Conservation (phyloP, 1,284 basidiomycete species). For the Ustilago nuda region DNA sequence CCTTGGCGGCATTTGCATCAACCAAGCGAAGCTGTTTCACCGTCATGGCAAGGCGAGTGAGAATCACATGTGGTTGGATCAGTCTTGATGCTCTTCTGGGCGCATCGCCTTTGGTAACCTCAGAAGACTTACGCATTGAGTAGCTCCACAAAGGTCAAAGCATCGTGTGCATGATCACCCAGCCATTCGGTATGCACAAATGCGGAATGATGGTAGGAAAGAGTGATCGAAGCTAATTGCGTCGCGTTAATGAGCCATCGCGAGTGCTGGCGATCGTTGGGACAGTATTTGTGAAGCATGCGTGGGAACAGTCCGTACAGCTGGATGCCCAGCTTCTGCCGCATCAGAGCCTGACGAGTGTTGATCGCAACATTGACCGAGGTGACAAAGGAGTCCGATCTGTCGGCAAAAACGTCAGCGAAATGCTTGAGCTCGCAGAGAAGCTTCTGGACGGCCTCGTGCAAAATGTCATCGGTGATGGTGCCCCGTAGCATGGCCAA, state of each 20-base stretch:
- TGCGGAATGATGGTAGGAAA: slow-evolving; percentile 20
- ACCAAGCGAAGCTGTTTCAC: slow-evolving; percentile 27
- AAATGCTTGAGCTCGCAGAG: slow-evolving; percentile 25
- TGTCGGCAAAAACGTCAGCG: slow-evolving; percentile 15
- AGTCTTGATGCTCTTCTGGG: background rate
- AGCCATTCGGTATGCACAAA: slow-evolving; percentile 29
- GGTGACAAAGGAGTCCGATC: slow-evolving; percentile 2
- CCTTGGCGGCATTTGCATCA: slow-evolving; percentile 6
- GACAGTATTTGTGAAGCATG: slow-evolving; percentile 22
- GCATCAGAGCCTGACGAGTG: slow-evolving; percentile 19
- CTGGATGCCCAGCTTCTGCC: slow-evolving; percentile 30
- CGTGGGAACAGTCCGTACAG: slow-evolving; percentile 40
- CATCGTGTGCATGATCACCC: slow-evolving; percentile 34
- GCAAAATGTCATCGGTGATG: slow-evolving; percentile 16
- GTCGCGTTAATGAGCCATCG: slow-evolving; percentile 28
- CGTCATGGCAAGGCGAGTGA: too few species aligned
- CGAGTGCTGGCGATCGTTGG: slow-evolving; percentile 14
- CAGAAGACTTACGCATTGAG: slow-evolving; percentile 27
- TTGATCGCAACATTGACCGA: background rate
- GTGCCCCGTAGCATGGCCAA: slow-evolving; percentile 17
- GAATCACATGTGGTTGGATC: background rate
- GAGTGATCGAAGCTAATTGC: slow-evolving; percentile 18
- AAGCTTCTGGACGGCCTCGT: slow-evolving; percentile 26
- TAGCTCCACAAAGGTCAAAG: slow-evolving; percentile 22
- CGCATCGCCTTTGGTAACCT: background rate